Evolutionary conservation across 2,329 filamentous ascomycete genomes (phyloP).

Genomic region (Neonectria hederae): DNA sequence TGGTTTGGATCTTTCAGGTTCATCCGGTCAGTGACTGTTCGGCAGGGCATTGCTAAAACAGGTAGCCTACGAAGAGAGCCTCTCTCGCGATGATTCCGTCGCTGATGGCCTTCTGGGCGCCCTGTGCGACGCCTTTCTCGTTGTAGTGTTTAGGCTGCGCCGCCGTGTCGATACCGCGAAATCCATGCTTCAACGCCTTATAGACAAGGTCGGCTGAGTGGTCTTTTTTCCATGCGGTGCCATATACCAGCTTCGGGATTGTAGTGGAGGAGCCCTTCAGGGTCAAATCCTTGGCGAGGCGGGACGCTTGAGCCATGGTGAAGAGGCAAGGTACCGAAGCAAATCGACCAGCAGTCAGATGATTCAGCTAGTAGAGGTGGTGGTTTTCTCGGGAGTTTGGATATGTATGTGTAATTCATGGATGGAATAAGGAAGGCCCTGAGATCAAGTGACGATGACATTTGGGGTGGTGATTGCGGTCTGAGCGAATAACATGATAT

Average conservation of each 20-base stretch:
- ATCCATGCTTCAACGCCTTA: slow-evolving; percentile 73
- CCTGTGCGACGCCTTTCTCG: slow-evolving; percentile 75
- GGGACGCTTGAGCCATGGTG: slow-evolving; percentile 41
- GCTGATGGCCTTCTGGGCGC: slow-evolving; percentile 68
- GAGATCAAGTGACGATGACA: neutral
- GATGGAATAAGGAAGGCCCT: neutral
- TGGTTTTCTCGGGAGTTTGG: neutral
- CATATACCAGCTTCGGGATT: slow-evolving; percentile 72
- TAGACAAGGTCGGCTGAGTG: slow-evolving; percentile 73
- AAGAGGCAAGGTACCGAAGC: neutral
- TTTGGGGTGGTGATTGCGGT: neutral
- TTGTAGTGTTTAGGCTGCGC: slow-evolving; percentile 82
- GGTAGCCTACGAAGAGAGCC: slow-evolving; percentile 68
- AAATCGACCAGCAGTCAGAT: too few species aligned
- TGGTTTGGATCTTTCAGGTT: slow-evolving; percentile 75
- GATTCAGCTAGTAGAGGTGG: neutral
- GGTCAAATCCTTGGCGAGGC: slow-evolving; percentile 47
- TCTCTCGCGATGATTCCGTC: slow-evolving; percentile 64
- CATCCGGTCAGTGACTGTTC: neutral
- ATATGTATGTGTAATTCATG: neutral
- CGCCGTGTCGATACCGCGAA: slow-evolving; percentile 79
- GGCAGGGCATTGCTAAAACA: neutral
- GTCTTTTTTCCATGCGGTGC: slow-evolving; percentile 87
- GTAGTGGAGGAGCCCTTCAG: slow-evolving; percentile 45
- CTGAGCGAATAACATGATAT: neutral